Percentiles rank a stretch among this genome's conserved stretches.
phyloP scores from a whole-genome alignment of 805 yeast species.

The Candida xiaguanensis region DNA sequence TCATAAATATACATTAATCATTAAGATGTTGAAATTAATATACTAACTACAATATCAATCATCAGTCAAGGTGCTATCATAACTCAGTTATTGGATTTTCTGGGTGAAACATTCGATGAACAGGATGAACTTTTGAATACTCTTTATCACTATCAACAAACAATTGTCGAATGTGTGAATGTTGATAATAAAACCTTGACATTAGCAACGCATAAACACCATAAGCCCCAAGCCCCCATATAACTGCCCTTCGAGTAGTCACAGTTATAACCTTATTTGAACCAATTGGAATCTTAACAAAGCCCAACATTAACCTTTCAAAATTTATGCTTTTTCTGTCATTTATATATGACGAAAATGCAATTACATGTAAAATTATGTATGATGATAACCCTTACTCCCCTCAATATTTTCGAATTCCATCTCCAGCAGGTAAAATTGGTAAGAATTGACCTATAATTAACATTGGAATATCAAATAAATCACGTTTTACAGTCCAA shows the following conservation, averaged over 20 bases:
- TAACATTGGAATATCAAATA: constrained; percentile 80
- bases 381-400: neutral
- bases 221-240: constrained; percentile 29
- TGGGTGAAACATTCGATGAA: constrained; percentile 11
- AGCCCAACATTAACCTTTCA: neutral
- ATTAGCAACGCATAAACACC: constrained; percentile 31
- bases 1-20: constrained; percentile 4
- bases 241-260: constrained; percentile 24
- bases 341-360: neutral
- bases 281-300: constrained; percentile 4
- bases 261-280: neutral
- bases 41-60: neutral
- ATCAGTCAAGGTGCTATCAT: neutral
- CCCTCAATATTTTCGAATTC: constrained; percentile 26
- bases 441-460: constrained; percentile 81
- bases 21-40: neutral
- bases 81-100: constrained; percentile 2
- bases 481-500: constrained; percentile 82
- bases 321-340: too few species aligned
- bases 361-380: neutral
- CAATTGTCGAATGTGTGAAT: constrained; percentile 26
- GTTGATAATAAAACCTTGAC: constrained; percentile 27
- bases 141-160: constrained; percentile 26
- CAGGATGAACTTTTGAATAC: constrained; percentile 20
- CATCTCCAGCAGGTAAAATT: constrained; percentile 41